Evolutionary conservation across 805 yeast genomes (phyloP).

Genomic region (Phaffomyces thermotolerans): DNA sequence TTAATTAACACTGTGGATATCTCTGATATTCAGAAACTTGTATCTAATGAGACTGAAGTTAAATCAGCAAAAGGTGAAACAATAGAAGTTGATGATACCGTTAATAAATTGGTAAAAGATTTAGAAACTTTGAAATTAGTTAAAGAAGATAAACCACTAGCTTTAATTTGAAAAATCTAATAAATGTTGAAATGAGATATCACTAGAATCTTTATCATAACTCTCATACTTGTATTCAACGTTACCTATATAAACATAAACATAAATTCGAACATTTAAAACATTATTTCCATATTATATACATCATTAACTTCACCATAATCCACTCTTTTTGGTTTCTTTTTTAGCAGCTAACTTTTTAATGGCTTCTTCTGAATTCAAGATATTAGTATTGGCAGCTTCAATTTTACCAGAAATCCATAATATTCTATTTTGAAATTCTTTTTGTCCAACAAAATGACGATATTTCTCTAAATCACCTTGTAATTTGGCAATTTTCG

Average conservation of each 20-base stretch:
- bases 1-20: constrained; percentile 26
- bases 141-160: not conserved
- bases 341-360: constrained; percentile 24
- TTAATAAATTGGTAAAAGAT: not conserved
- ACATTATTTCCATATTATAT: too few species aligned
- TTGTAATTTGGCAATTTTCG: constrained; percentile 58
- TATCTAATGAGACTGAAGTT: constrained; percentile 10
- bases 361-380: constrained; percentile 38
- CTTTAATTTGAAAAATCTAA: not conserved
- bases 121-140: constrained; percentile 2
- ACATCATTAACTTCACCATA: too few species aligned
- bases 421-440: constrained; percentile 53
- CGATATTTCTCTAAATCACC: constrained; percentile 60
- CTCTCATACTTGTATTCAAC: too few species aligned
- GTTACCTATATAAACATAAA: not conserved
- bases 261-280: not conserved
- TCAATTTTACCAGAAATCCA: constrained; percentile 66
- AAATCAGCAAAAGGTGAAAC: constrained; percentile 1
- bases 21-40: constrained; percentile 16
- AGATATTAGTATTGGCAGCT: constrained; percentile 45
- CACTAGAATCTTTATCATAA: too few species aligned
- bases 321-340: not conserved
- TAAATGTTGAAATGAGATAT: too few species aligned
- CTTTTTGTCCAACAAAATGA: constrained; percentile 41
- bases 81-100: too few species aligned